These are phyloP conservation scores for Trametes elegans DNA, from an alignment of 768 basidiomycete genomes.

Conservation along the genomic window DNA sequence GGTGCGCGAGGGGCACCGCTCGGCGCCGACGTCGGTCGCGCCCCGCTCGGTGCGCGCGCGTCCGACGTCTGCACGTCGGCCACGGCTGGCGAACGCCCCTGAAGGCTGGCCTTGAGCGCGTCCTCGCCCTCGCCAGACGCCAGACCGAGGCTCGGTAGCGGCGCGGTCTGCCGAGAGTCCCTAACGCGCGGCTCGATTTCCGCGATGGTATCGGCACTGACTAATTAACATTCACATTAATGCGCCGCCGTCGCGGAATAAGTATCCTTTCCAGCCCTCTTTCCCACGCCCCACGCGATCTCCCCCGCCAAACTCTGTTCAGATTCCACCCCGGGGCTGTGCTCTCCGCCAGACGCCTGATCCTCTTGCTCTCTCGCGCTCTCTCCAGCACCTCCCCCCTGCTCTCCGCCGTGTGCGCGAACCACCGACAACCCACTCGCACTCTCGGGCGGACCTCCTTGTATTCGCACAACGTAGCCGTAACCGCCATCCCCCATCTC, in stretches of 20 bases:
- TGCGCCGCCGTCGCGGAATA: not conserved
- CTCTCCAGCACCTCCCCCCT: not conserved
- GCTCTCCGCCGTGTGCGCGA: not conserved
- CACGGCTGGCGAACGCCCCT: no score
- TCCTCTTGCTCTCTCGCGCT: not conserved
- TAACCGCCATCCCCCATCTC: no score
- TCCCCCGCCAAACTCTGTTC: no score
- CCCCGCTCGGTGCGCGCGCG: no score
- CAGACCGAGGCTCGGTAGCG: constrained; percentile 14
- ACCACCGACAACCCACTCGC: no score
- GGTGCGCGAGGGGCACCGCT: no score
- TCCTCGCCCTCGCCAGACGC: no score
- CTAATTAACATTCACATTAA: no score
- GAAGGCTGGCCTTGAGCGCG: no score
- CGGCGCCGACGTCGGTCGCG: not conserved
- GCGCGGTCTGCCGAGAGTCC: constrained; percentile 17
- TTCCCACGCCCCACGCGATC: not conserved
- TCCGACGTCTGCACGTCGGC: no score
- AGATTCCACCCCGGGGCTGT: constrained; percentile 5
- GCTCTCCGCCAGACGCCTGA: constrained; percentile 6
- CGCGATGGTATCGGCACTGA: constrained; percentile 16
- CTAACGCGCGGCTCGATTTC: constrained; percentile 13
- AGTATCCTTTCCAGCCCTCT: not conserved
- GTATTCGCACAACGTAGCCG: no score
- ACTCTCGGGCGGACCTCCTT: no score